Evolutionary conservation across 305 asterid genomes (phyloP).

Genomic region (Fraxinus paxiana): DNA sequence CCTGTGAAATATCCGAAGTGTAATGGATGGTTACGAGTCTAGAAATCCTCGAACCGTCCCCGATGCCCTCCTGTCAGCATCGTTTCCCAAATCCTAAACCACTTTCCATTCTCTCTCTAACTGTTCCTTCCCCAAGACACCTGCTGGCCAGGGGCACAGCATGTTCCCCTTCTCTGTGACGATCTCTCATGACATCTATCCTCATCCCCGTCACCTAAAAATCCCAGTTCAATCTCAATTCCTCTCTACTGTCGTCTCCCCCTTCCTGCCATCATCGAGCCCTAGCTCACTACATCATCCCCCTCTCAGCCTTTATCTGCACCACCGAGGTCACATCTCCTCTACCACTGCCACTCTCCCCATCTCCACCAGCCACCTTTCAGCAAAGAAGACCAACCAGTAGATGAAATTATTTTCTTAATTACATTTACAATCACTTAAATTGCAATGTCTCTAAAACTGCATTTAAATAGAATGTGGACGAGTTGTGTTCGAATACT

Average conservation of each 20-base stretch:
- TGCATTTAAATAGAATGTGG: neutral
- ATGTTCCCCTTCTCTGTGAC: neutral
- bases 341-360: neutral
- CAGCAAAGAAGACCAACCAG: neutral
- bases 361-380: neutral
- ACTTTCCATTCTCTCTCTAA: neutral
- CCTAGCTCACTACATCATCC: neutral
- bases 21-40: neutral
- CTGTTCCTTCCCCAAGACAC: neutral
- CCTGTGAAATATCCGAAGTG: neutral
- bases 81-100: neutral
- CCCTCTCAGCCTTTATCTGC: neutral
- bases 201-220: neutral
- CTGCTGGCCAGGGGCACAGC: neutral
- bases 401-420: neutral
- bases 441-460: neutral
- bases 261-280: neutral
- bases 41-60: neutral
- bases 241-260: neutral
- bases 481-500: neutral
- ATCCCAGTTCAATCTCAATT: neutral
- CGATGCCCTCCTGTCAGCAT: neutral
- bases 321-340: neutral
- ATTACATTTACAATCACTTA: neutral
- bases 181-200: neutral